Evolutionary conservation across 2,329 filamentous ascomycete genomes (phyloP).

Genomic region (Fusarium tupiense): DNA sequence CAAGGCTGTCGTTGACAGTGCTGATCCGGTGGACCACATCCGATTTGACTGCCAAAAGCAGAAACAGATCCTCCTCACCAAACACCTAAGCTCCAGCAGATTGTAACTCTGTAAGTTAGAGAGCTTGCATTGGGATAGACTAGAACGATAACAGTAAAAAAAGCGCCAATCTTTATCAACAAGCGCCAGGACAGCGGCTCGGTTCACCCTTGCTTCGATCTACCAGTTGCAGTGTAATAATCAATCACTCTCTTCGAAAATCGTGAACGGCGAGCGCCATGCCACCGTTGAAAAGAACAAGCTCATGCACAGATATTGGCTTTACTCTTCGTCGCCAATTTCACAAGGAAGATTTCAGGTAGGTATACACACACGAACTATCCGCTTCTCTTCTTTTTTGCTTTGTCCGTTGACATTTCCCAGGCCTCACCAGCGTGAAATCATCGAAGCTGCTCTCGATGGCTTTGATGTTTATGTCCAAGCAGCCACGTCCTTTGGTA

Average conservation of each 20-base stretch:
- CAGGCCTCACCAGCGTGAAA: conserved; percentile 86
- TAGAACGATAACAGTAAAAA: conserved; percentile 22
- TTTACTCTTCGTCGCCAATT: conserved; percentile 80
- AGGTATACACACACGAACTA: too few species aligned
- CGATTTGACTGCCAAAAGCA: conserved; percentile 22
- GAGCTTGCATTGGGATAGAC: conserved; percentile 8
- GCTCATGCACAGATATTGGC: conserved; percentile 71
- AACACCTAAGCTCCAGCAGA: background rate
- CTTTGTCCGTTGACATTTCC: conserved; percentile 1
- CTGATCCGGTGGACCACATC: conserved; percentile 21
- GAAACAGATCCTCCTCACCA: conserved; percentile 27
- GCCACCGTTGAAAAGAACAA: conserved; percentile 55
- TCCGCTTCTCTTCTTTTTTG: background rate
- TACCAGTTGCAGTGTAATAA: background rate
- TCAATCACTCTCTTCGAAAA: background rate
- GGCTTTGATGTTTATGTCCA: conserved; percentile 94
- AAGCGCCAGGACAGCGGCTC: background rate
- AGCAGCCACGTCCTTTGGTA: conserved; percentile 90
- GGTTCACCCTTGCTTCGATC: conserved; percentile 1
- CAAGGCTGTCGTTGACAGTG: conserved; percentile 5
- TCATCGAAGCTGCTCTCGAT: conserved; percentile 82
- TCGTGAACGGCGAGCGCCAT: conserved; percentile 41
- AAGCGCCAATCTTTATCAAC: conserved; percentile 17
- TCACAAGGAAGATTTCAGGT: conserved; percentile 79
- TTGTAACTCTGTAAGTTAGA: conserved; percentile 28